Evolutionary conservation across 73 alveolate species (phyloP), one percentile per base, ranked within the genome.

Genomic region (Paramecium sonneborni): DNA sequence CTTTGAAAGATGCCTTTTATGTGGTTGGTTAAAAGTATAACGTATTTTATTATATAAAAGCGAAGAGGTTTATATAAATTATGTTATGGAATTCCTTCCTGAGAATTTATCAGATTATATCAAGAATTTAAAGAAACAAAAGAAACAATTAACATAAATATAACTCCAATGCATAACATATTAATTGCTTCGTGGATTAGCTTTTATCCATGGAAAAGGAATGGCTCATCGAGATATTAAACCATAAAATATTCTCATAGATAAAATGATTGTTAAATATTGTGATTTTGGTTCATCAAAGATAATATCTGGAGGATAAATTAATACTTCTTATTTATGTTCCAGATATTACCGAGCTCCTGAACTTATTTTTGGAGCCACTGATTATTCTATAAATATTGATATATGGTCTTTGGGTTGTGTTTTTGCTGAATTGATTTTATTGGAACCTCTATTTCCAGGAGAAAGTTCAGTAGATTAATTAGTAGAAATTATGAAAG

Each of bases 251-350:
- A 52, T 96, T 43, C 92, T 96, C 3, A 94, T 95, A 28, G 97
- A 96, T 85, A 96, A 96, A 6, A 96, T 93, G 56, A 70, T 76
- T n/a, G 92, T 95, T 14, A 95, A 95, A 89, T 76, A 95, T 56
- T 95, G 99, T 37, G 99, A 96, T 92, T 96, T 96, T 52, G 99
- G 99, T 10, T 95, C 97, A 72, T 98, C 99, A 1, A 96, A 96
- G 86, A 94, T 93, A 43, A 86, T 97, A 52, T 86, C 85, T 41
- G 93, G 93, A 58, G 97, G 97, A 58, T 96, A 95, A 57, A 93
- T 94, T 5, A 96, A 96, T 89, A 97, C 96, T 14, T 92, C 98
- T n/a, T 96, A 96, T 88, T 92, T 96, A 28, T 95, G 99, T 94
- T 88, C 95, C 26, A 57, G 99, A 38, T 90, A 88, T 55, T 97